Evolutionary conservation across 129 eudicot genomes (phyloP).

Genomic region (Deinandra increscens): DNA sequence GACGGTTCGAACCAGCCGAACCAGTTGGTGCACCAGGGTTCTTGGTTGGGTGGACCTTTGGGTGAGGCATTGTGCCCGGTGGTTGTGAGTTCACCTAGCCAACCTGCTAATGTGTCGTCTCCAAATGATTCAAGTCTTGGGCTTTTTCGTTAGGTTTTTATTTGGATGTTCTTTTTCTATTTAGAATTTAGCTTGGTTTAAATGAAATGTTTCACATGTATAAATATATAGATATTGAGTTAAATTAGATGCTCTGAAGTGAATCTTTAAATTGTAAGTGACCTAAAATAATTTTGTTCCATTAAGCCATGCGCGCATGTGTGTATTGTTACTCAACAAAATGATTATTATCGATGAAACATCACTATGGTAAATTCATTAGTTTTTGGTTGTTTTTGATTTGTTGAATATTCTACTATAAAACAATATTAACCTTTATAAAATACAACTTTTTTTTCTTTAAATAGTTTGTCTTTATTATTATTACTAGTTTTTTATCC

Average conservation of each 20-base stretch:
- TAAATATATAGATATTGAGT: not conserved
- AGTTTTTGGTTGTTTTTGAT: no score
- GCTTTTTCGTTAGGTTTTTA: slow-evolving; percentile 30
- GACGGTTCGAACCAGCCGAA: slow-evolving; percentile 15
- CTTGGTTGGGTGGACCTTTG: slow-evolving; percentile 67
- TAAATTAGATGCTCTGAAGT: not conserved
- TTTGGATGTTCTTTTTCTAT: not conserved
- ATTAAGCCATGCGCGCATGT: not conserved
- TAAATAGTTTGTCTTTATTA: no score
- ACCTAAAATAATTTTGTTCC: no score
- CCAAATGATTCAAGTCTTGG: slow-evolving; percentile 30
- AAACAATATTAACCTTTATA: no score
- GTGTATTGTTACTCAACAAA: no score
- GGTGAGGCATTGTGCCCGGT: slow-evolving; percentile 76
- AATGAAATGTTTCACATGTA: slow-evolving; percentile 4
- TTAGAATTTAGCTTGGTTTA: slow-evolving; percentile 7
- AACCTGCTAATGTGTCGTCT: slow-evolving; percentile 25
- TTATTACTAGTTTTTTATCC: no score
- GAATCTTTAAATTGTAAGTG: not conserved
- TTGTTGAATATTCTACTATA: no score
- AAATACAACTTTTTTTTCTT: no score
- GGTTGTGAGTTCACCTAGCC: slow-evolving; percentile 23
- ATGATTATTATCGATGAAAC: no score
- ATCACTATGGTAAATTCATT: no score
- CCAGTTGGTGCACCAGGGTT: slow-evolving; percentile 36